Evolutionary conservation across 495 filamentous ascomycete species (phyloP).

Genomic region (Parathielavia hyrcaniae): DNA sequence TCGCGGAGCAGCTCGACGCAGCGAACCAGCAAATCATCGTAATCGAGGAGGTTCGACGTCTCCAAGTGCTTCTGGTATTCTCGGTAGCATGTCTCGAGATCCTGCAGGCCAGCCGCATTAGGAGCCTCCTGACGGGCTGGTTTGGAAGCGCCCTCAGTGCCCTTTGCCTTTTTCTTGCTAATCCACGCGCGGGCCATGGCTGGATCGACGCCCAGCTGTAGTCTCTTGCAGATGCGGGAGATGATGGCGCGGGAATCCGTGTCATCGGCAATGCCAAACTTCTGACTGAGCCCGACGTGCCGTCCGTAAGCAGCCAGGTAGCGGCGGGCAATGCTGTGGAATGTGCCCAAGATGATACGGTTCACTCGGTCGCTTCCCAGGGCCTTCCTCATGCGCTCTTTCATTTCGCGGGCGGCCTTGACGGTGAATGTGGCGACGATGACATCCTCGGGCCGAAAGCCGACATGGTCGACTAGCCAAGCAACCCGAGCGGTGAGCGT

Average conservation of each 20-base stretch:
- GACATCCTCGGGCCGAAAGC: constrained; percentile 81
- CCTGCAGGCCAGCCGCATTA: constrained; percentile 47
- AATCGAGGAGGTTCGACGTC: constrained; percentile 81
- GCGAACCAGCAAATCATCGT: constrained; percentile 84
- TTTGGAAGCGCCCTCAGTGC: constrained; percentile 36
- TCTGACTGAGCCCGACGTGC: constrained; percentile 70
- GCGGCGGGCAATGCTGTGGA: constrained; percentile 85
- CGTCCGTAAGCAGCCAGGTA: constrained; percentile 84
- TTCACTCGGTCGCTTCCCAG: constrained; percentile 72
- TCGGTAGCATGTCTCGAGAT: constrained; percentile 62
- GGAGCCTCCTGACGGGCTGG: constrained; percentile 21
- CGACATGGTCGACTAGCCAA: constrained; percentile 77
- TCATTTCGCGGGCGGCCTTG: constrained; percentile 96
- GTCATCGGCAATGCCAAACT: constrained; percentile 91
- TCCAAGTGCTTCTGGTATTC: constrained; percentile 73
- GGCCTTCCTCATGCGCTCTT: constrained; percentile 70
- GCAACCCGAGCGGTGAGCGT: constrained; percentile 92
- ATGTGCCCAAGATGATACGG: constrained; percentile 83
- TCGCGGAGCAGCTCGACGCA: constrained; percentile 74
- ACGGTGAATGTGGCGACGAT: constrained; percentile 97
- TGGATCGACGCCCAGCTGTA: constrained; percentile 61
- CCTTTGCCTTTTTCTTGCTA: constrained; percentile 77
- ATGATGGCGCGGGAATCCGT: constrained; percentile 72
- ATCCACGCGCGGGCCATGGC: constrained; percentile 65
- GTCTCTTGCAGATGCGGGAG: constrained; percentile 73